Percentiles rank a stretch among this genome's conserved stretches.
Evolutionary conservation across 352 stramenopile genomes (phyloP).

Genomic region (Phytophthora boehmeriae): DNA sequence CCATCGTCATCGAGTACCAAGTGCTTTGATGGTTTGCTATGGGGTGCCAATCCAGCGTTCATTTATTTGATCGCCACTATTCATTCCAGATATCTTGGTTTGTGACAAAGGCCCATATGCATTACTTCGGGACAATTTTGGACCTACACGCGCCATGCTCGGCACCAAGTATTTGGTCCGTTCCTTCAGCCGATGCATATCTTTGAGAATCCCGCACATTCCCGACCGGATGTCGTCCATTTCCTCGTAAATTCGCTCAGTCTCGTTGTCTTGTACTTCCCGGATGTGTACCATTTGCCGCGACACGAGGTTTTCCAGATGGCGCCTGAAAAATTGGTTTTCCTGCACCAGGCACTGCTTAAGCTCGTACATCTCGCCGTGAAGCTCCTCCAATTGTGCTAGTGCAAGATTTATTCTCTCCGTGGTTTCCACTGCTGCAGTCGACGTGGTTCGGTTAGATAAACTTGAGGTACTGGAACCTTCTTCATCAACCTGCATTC

Average conservation of each 20-base stretch:
- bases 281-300: conserved; percentile 56
- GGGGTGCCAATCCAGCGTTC: conserved; percentile 13
- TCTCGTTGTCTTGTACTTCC: conserved; percentile 56
- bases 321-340: conserved; percentile 47
- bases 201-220: conserved; percentile 67
- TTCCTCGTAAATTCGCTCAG: conserved; percentile 59
- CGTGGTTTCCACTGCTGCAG: conserved; percentile 21
- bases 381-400: conserved; percentile 49
- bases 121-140: conserved; percentile 22
- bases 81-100: conserved; percentile 8
- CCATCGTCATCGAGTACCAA: conserved; percentile 41
- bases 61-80: conserved; percentile 19
- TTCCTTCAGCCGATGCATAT: conserved; percentile 74
- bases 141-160: conserved; percentile 39
- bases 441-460: conserved; percentile 6
- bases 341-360: conserved; percentile 57
- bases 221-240: conserved; percentile 70
- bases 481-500: conserved; percentile 16
- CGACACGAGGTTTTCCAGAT: conserved; percentile 55
- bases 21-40: conserved; percentile 12
- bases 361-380: conserved; percentile 58
- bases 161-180: conserved; percentile 71
- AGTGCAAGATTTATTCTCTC: conserved; percentile 52
- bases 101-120: conserved; percentile 14
- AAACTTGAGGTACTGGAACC: neutral